These are phyloP conservation scores for Gastrolobium bilobum DNA, from an alignment of 306 rosid genomes.

Conservation along the genomic window DNA sequence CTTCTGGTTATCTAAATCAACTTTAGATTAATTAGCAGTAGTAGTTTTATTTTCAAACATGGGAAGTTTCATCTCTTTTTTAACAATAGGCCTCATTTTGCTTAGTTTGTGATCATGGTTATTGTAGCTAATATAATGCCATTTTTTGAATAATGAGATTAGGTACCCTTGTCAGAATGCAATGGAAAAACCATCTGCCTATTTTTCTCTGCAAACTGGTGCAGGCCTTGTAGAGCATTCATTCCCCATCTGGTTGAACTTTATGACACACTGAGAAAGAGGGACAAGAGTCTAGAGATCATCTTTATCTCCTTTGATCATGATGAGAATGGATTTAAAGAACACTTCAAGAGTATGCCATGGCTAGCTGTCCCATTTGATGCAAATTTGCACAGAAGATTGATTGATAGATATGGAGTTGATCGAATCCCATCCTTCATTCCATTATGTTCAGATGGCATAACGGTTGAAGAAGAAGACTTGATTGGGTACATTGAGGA, in stretches of 20 bases:
- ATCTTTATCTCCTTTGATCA: slow-evolving; percentile 79
- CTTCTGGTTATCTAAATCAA: slow-evolving; percentile 30
- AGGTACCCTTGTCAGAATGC: slow-evolving; percentile 80
- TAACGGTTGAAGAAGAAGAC: slow-evolving; percentile 60
- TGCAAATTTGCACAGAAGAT: slow-evolving; percentile 61
- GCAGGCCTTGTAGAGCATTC: slow-evolving; percentile 89
- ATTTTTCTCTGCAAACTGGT: slow-evolving; percentile 91
- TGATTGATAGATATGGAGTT: slow-evolving; percentile 60
- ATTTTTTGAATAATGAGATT: slow-evolving; percentile 46
- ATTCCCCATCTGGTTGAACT: slow-evolving; percentile 73
- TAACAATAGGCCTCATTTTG: neutral
- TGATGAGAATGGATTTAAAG: slow-evolving; percentile 68
- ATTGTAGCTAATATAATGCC: slow-evolving; percentile 27
- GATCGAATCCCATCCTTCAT: slow-evolving; percentile 81
- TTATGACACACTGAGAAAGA: slow-evolving; percentile 60
- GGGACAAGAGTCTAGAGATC: slow-evolving; percentile 69
- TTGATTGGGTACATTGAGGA: slow-evolving; percentile 82
- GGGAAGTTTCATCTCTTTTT: neutral
- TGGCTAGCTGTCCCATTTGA: slow-evolving; percentile 90
- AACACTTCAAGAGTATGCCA: slow-evolving; percentile 77
- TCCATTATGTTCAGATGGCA: slow-evolving; percentile 64
- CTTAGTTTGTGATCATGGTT: slow-evolving; percentile 42
- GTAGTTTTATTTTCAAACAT: slow-evolving; percentile 25
- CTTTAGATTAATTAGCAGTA: neutral
- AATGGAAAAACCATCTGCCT: slow-evolving; percentile 79